phyloP scores from a whole-genome alignment of 257 asterid species.

The Nicotiana attenuata region DNA sequence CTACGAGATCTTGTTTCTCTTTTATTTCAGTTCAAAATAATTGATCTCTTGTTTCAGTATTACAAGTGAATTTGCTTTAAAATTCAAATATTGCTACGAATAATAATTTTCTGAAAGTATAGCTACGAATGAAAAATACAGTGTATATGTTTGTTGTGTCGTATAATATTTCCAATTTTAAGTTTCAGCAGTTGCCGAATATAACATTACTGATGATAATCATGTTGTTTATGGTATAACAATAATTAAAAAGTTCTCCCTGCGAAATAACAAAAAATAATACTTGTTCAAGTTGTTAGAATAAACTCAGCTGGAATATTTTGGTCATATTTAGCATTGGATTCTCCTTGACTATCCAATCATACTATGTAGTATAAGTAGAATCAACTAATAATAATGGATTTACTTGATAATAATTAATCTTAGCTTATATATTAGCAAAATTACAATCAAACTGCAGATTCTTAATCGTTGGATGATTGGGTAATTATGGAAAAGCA shows the following conservation, averaged over 20 bases:
- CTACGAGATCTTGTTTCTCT: too few species aligned
- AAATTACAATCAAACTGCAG: background rate
- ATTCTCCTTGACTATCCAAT: background rate
- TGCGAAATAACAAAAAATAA: background rate
- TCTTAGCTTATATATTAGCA: background rate
- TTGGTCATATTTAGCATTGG: constrained; percentile 8
- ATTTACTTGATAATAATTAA: background rate
- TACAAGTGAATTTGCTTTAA: too few species aligned
- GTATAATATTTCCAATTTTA: too few species aligned
- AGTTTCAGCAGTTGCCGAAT: background rate
- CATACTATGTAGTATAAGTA: background rate
- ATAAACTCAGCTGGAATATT: background rate
- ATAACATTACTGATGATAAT: background rate
- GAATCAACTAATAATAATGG: background rate
- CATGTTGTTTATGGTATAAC: background rate
- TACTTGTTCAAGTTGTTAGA: background rate
- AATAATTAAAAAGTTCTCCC: background rate
- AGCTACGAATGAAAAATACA: too few species aligned
- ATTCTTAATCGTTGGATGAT: background rate
- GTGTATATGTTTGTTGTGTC: too few species aligned
- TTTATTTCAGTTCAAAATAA: too few species aligned
- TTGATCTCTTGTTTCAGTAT: too few species aligned
- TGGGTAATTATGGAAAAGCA: background rate
- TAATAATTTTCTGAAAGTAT: too few species aligned
- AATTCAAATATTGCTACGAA: too few species aligned